These are phyloP conservation scores for Vachellia pachyceras DNA, from an alignment of 306 rosid genomes.

Conservation along the genomic window DNA sequence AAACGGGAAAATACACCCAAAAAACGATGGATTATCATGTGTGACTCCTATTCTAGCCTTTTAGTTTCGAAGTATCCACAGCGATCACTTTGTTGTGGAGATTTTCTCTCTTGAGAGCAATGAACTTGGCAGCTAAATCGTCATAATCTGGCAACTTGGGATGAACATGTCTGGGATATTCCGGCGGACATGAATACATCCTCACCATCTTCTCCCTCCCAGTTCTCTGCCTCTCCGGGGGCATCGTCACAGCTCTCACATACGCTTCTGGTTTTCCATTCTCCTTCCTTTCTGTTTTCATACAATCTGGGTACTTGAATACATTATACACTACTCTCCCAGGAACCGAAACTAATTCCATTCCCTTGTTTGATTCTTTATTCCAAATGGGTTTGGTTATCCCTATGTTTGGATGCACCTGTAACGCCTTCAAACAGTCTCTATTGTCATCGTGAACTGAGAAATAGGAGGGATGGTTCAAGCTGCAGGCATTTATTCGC, in stretches of 20 bases:
- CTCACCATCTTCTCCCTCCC: slow-evolving; percentile 41
- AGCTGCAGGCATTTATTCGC: slow-evolving; percentile 20
- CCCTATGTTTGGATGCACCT: slow-evolving; percentile 33
- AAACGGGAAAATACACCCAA: not conserved
- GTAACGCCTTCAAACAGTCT: not conserved
- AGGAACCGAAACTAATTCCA: slow-evolving; percentile 33
- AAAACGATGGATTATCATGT: not conserved
- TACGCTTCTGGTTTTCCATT: slow-evolving; percentile 31
- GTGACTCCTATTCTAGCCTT: slow-evolving; percentile 17
- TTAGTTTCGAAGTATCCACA: not conserved
- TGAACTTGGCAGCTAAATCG: slow-evolving; percentile 66
- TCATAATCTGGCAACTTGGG: slow-evolving; percentile 87
- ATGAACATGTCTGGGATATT: slow-evolving; percentile 75
- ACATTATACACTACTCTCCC: slow-evolving; percentile 38
- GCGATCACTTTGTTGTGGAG: slow-evolving; percentile 12
- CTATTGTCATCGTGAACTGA: slow-evolving; percentile 5
- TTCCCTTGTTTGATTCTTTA: slow-evolving; percentile 33
- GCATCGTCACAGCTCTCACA: slow-evolving; percentile 57
- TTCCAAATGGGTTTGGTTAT: slow-evolving; percentile 10
- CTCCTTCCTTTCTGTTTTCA: slow-evolving; percentile 23
- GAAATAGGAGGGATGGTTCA: not conserved
- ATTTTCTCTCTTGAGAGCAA: slow-evolving; percentile 64
- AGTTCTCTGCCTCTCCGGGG: slow-evolving; percentile 47
- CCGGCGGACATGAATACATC: slow-evolving; percentile 51
- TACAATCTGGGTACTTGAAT: slow-evolving; percentile 43